Conservation (phyloP, 1,284 basidiomycete genomes). For the Pholiota adiposa region DNA sequence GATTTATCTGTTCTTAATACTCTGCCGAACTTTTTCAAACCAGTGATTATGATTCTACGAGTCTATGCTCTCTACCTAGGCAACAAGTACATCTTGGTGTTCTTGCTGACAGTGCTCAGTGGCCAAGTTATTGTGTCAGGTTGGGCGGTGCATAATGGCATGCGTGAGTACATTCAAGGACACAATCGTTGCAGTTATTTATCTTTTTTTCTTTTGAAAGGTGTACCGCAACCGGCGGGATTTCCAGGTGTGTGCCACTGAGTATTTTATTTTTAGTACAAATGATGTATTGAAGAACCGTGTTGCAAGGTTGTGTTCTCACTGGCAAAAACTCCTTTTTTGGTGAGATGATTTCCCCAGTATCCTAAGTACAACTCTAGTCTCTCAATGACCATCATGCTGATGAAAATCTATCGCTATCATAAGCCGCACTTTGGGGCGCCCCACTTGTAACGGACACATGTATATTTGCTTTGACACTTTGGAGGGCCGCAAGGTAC, state of each 20-base stretch:
- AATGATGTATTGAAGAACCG: not conserved
- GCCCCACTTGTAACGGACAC: constrained; percentile 32
- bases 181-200: not conserved
- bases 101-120: constrained; percentile 16
- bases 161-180: constrained; percentile 12
- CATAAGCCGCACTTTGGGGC: constrained; percentile 31
- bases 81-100: constrained; percentile 19
- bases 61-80: constrained; percentile 28
- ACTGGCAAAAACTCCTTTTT: constrained; percentile 25
- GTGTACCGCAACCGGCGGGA: constrained; percentile 18
- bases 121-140: constrained; percentile 26
- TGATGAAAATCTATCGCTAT: not conserved
- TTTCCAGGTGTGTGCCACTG: constrained; percentile 15
- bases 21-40: not conserved
- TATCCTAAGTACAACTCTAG: no score
- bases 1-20: not conserved
- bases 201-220: constrained; percentile 4
- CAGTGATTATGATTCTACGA: constrained; percentile 29
- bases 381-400: not conserved
- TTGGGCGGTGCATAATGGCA: constrained; percentile 22
- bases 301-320: constrained; percentile 20
- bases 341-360: constrained; percentile 9
- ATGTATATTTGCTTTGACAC: constrained; percentile 31
- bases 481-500: constrained; percentile 25
- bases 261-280: constrained; percentile 1